phyloP scores from a whole-genome alignment of 2,329 filamentous ascomycete genomes.

The Calonectria leucothoes region DNA sequence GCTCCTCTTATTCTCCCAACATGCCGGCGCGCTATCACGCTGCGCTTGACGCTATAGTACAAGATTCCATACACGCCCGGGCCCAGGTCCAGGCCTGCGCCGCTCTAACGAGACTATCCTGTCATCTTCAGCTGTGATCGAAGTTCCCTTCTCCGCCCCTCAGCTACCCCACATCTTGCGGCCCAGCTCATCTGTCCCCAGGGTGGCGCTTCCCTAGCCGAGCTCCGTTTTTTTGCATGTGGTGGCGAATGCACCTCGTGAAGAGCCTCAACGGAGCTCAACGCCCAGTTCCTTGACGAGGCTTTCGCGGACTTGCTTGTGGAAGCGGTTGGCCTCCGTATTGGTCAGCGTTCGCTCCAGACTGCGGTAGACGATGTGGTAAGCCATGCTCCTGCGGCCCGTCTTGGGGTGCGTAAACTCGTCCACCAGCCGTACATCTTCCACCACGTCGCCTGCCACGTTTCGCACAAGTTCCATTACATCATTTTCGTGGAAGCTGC shows the following conservation, averaged over 20 bases:
- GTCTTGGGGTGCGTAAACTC: conserved; percentile 91
- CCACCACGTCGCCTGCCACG: conserved; percentile 83
- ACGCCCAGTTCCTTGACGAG: conserved; percentile 81
- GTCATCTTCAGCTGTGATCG: conserved; percentile 30
- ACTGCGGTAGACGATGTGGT: conserved; percentile 93
- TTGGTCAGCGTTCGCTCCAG: conserved; percentile 91
- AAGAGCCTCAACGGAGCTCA: conserved; percentile 59
- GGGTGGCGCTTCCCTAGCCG: neutral
- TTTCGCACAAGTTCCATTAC: conserved; percentile 94
- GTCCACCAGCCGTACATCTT: conserved; percentile 88
- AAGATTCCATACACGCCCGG: conserved; percentile 23
- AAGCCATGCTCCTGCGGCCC: conserved; percentile 85
- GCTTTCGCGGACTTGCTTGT: conserved; percentile 73
- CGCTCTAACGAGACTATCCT: conserved; percentile 16
- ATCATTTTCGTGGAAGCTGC: conserved; percentile 89
- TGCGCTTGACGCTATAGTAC: conserved; percentile 11
- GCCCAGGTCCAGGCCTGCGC: conserved; percentile 4
- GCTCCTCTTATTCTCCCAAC: neutral
- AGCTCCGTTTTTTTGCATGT: neutral
- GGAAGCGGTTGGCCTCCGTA: conserved; percentile 80
- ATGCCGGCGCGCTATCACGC: neutral
- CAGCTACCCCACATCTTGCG: conserved; percentile 35
- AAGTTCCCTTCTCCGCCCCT: conserved; percentile 16
- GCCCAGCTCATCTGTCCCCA: conserved; percentile 30
- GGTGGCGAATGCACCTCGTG: neutral